Evolutionary conservation across 306 rosid genomes (phyloP).

Genomic region (Crataegus laevigata): DNA sequence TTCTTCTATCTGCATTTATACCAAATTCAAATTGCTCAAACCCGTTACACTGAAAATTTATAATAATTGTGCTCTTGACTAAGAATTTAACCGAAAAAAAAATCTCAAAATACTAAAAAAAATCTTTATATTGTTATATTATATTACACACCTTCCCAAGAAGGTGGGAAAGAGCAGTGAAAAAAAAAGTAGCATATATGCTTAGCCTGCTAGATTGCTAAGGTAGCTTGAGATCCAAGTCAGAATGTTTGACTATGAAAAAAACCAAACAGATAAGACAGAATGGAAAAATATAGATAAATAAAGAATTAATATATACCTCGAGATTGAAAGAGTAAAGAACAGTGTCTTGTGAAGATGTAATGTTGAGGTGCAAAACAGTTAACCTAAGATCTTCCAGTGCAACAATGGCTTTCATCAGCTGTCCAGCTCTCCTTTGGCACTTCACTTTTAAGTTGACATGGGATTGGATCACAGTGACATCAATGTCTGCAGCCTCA

Average conservation of each 20-base stretch:
- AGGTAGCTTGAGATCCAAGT: conserved; percentile 40
- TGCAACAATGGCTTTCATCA: conserved; percentile 68
- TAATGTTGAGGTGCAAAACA: conserved; percentile 80
- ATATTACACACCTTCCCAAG: background rate
- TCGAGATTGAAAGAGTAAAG: conserved; percentile 89
- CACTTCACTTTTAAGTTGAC: conserved; percentile 82
- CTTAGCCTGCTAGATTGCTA: background rate
- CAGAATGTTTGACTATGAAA: conserved; percentile 46
- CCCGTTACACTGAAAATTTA: no score
- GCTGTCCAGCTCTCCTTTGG: conserved; percentile 48
- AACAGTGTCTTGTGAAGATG: conserved; percentile 50
- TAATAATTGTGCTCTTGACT: background rate
- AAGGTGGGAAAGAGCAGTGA: background rate
- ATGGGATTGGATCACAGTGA: conserved; percentile 79
- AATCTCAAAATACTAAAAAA: no score
- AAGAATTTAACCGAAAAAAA: background rate
- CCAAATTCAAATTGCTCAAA: conserved; percentile 1
- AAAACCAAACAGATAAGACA: background rate
- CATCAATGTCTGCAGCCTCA: conserved; percentile 56
- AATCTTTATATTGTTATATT: no score
- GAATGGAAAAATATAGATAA: background rate
- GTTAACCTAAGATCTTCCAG: conserved; percentile 72
- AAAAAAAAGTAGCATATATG: no score
- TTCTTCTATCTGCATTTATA: conserved; percentile 73
- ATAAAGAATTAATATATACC: conserved; percentile 43